Conservation (phyloP, 2,329 filamentous ascomycete genomes). For the Fusarium musae region DNA sequence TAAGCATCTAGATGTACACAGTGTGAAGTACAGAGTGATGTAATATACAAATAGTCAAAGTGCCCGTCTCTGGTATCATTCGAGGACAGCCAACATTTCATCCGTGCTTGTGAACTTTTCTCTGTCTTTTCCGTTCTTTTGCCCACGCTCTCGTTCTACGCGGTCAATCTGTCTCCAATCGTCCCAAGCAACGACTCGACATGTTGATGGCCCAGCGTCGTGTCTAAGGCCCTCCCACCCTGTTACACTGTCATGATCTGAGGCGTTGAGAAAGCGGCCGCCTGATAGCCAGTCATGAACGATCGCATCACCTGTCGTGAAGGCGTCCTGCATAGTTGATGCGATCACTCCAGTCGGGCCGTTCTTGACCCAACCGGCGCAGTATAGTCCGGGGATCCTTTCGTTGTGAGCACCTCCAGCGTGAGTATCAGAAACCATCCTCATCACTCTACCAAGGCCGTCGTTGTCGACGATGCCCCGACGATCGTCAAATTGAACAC, state of each 20-base stretch:
- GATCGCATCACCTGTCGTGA: slow-evolving; percentile 86
- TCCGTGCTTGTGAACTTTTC: slow-evolving; percentile 72
- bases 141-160: slow-evolving; percentile 77
- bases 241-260: slow-evolving; percentile 15
- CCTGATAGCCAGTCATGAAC: slow-evolving; percentile 75
- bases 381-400: slow-evolving; percentile 79
- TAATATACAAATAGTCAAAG: slow-evolving; percentile 45
- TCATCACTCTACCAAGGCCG: slow-evolving; percentile 75
- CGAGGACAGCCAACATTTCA: slow-evolving; percentile 67
- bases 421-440: slow-evolving; percentile 46
- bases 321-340: slow-evolving; percentile 94
- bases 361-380: slow-evolving; percentile 94
- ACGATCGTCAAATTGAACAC: slow-evolving; percentile 79
- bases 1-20: slow-evolving; percentile 43
- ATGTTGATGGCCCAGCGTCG: slow-evolving; percentile 64
- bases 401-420: slow-evolving; percentile 50
- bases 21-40: slow-evolving; percentile 35
- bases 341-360: slow-evolving; percentile 97
- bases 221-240: slow-evolving; percentile 83
- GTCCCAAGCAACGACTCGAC: slow-evolving; percentile 78
- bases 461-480: slow-evolving; percentile 87
- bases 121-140: slow-evolving; percentile 76
- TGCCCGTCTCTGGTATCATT: slow-evolving; percentile 44
- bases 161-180: slow-evolving; percentile 87
- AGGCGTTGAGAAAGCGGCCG: slow-evolving; percentile 52